Percentiles rank a stretch among this genome's conserved stretches.
Evolutionary conservation across 345 rosid genomes (phyloP).

Genomic region (Stellera chamaejasme): DNA sequence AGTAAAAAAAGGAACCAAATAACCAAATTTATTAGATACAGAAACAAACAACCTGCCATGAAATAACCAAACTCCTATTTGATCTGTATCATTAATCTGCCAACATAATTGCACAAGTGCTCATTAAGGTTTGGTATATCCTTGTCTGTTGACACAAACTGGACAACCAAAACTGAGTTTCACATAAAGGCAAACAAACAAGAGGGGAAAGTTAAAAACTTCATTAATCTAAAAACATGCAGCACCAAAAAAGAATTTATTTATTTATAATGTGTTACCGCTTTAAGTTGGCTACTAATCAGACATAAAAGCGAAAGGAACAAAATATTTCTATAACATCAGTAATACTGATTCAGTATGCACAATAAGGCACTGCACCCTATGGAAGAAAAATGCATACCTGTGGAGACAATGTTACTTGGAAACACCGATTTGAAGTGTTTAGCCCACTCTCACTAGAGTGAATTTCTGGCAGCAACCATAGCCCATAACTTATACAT

Average conservation of each 20-base stretch:
- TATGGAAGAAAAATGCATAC: conserved; percentile 21
- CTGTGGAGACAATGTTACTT: conserved; percentile 71
- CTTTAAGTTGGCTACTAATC: too few species aligned
- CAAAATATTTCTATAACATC: background rate
- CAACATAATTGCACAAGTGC: too few species aligned
- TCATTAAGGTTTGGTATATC: too few species aligned
- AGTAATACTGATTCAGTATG: too few species aligned
- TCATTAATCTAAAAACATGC: too few species aligned
- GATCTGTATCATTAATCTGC: background rate
- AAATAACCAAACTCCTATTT: background rate
- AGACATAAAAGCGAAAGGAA: background rate
- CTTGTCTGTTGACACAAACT: too few species aligned
- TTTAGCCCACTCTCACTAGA: conserved; percentile 84
- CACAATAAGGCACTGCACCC: background rate
- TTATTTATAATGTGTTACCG: too few species aligned
- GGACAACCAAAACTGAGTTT: too few species aligned
- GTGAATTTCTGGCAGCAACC: conserved; percentile 57
- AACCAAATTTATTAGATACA: conserved; percentile 7
- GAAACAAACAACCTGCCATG: background rate
- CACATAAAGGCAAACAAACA: too few species aligned
- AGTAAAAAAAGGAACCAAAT: conserved; percentile 6
- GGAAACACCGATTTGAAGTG: conserved; percentile 85
- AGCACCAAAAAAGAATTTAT: background rate
- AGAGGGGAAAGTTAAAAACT: too few species aligned
- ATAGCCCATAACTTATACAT: conserved; percentile 2